These are phyloP conservation scores for Colletotrichum musicola DNA, from an alignment of 2,329 filamentous ascomycete genomes.

Conservation along the genomic window DNA sequence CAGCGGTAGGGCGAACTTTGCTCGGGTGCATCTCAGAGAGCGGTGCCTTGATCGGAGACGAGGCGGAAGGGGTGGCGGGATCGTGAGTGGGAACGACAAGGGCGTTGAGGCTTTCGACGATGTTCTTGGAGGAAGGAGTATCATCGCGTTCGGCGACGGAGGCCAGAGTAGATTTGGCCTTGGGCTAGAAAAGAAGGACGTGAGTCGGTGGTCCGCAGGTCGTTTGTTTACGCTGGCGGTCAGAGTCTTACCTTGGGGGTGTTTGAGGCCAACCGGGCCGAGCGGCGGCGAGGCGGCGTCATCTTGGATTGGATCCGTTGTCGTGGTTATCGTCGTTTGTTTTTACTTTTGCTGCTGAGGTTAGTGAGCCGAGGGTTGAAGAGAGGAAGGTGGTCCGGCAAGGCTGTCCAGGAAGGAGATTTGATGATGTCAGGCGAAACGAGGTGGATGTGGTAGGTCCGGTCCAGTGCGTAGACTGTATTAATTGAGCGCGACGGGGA, in stretches of 20 bases:
- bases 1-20: slow-evolving; percentile 80
- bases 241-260: slow-evolving; percentile 50
- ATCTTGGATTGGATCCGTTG: slow-evolving; percentile 47
- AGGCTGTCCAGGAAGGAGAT: slow-evolving; percentile 16
- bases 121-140: slow-evolving; percentile 44
- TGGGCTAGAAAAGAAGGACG: slow-evolving; percentile 43
- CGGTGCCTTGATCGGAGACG: slow-evolving; percentile 76
- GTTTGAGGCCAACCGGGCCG: slow-evolving; percentile 55
- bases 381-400: slow-evolving; percentile 21
- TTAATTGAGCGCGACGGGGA: slow-evolving; percentile 28
- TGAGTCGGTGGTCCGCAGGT: slow-evolving; percentile 27
- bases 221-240: slow-evolving; percentile 34
- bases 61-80: slow-evolving; percentile 71
- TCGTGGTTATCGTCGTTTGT: slow-evolving; percentile 7
- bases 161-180: slow-evolving; percentile 48
- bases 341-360: slow-evolving; percentile 14
- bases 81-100: slow-evolving; percentile 49
- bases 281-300: slow-evolving; percentile 58
- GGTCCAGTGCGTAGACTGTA: slow-evolving; percentile 11
- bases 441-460: slow-evolving; percentile 23
- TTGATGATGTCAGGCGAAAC: slow-evolving; percentile 37
- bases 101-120: slow-evolving; percentile 46
- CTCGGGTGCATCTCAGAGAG: slow-evolving; percentile 92
- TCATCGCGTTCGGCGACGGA: slow-evolving; percentile 61
- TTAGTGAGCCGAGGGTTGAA: background rate